These are phyloP conservation scores for Aspergillus hiratsukae DNA, from an alignment of 2,329 filamentous ascomycete species.

Conservation along the genomic window DNA sequence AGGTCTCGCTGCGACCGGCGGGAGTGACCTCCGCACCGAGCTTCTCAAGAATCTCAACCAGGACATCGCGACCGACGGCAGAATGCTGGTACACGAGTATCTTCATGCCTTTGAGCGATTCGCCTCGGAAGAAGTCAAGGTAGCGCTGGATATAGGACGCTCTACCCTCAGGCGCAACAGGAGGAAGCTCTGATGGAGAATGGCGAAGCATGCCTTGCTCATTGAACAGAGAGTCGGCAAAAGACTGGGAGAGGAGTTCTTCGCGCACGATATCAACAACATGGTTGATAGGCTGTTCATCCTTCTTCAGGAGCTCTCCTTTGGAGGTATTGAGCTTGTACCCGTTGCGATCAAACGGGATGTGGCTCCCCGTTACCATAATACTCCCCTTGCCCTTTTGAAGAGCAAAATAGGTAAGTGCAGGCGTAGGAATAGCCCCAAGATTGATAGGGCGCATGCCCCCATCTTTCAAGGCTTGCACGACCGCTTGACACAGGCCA, in stretches of 20 bases:
- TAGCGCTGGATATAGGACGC: constrained; percentile 27
- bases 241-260: constrained; percentile 22
- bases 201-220: constrained; percentile 24
- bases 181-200: constrained; percentile 10
- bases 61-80: constrained; percentile 30
- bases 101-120: constrained; percentile 24
- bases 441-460: constrained; percentile 28
- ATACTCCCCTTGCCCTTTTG: constrained; percentile 28
- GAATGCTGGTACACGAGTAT: constrained; percentile 32
- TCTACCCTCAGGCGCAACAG: constrained; percentile 17
- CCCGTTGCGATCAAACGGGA: constrained; percentile 33
- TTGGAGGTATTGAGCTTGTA: constrained; percentile 33
- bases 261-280: constrained; percentile 22
- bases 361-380: constrained; percentile 34
- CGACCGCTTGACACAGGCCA: constrained; percentile 28
- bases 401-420: constrained; percentile 27
- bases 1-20: constrained; percentile 30
- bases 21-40: constrained; percentile 27
- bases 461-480: constrained; percentile 25
- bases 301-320: constrained; percentile 30
- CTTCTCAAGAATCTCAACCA: constrained; percentile 26
- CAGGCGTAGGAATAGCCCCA: constrained; percentile 30
- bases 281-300: constrained; percentile 29
- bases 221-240: constrained; percentile 25
- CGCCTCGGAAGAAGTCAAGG: constrained; percentile 27